Base-by-base conservation (phyloP, 2,329 filamentous ascomycete species). In the Furcasterigmium furcatum region DNA sequence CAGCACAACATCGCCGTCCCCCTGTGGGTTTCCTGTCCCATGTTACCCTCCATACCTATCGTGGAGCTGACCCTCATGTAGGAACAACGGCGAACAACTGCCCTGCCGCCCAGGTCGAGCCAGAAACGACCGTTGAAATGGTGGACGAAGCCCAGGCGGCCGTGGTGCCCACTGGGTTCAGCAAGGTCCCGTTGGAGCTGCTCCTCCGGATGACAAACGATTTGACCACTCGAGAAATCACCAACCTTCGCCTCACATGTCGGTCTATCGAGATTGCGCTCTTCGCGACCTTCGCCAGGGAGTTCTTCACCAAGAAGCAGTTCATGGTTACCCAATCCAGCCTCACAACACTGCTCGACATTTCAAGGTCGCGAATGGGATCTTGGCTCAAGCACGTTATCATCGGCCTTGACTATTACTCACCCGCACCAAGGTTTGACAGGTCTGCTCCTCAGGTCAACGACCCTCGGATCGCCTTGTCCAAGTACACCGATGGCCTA, bases 251-350 rank as follows among this genome's bases (percentile, higher is more conserved):
- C 7, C 62, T 73, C 14, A 71, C 71, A 3, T 84, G 80, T 65
- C 79, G 73, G 45, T 59, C 67, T 16, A 57, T 82, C 12, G 81
- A 86, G 56, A 62, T 62, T 18, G 64, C 68, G 2, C 65, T 85
- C 12, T 79, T 79, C 59, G 66, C 72, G 41, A 68, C 67, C 27
- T 87, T 86, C 53, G 68, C 74, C 22, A 66, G 66, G 20, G 81
- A 85, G 51, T 87, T 84, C 67, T 87, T 88, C 62, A 70, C 66
- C 42, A 81, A 80, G 59, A 79, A 77, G 55, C 82, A 86, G 56
- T 87, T 86, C 62, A 82, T 84, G 76, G 56, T 85, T 44, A 75
- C 74, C 2, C 66, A 77, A 27, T 62, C 70, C 52, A 85, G 82
- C 53, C 64, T 85, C 9, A 69, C 76, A 43, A 67, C 74, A 0